Conservation (phyloP, 305 asterid species). For the Plantago coronopus region DNA sequence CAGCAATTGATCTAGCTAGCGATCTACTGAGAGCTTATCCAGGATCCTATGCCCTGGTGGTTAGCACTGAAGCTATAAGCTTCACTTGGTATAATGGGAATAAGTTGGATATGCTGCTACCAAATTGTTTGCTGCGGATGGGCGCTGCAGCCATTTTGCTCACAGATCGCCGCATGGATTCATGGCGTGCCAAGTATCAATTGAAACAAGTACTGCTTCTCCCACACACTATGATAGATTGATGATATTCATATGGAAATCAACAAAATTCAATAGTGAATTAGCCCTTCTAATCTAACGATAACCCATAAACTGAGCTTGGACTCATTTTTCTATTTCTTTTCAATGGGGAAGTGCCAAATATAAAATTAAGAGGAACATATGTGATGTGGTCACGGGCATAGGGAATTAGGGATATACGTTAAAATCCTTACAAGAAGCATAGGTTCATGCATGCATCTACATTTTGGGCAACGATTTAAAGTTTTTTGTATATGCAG, state of each 20-base stretch:
- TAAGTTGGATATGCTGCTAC: conserved; percentile 52
- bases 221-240: not conserved
- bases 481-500: conserved; percentile 26
- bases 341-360: too few species aligned
- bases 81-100: conserved; percentile 60
- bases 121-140: conserved; percentile 60
- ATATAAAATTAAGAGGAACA: too few species aligned
- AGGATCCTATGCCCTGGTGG: conserved; percentile 51
- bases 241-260: not conserved
- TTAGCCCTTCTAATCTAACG: too few species aligned
- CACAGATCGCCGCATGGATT: conserved; percentile 38
- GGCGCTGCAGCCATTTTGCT: conserved; percentile 66
- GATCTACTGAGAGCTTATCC: conserved; percentile 54
- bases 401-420: too few species aligned
- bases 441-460: not conserved
- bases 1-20: conserved; percentile 55
- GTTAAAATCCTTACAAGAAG: too few species aligned
- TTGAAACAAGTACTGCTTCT: conserved; percentile 42
- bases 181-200: conserved; percentile 62
- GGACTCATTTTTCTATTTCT: too few species aligned
- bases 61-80: conserved; percentile 52
- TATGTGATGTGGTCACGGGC: too few species aligned
- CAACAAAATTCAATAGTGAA: too few species aligned
- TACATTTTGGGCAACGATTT: not conserved
- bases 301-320: too few species aligned